Evolutionary conservation across 2,329 filamentous ascomycete species (phyloP).

Genomic region (Colletotrichum sp.): DNA sequence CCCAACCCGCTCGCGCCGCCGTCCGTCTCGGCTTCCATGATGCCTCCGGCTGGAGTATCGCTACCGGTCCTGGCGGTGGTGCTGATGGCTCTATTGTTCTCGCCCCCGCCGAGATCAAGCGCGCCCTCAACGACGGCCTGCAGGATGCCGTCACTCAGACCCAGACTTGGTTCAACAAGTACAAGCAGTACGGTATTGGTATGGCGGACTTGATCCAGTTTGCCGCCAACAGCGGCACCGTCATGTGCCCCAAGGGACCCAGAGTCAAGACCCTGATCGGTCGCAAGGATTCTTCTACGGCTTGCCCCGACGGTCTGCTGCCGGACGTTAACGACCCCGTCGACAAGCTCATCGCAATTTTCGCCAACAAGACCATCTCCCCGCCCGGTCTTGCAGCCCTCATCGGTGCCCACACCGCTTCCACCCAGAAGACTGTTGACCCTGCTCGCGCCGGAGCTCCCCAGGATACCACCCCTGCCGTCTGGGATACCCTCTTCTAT

Average conservation of each 20-base stretch:
- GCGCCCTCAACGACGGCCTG: conserved; percentile 51
- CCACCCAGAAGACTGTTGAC: conserved; percentile 52
- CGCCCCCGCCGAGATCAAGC: conserved; percentile 35
- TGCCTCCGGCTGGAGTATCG: conserved; percentile 47
- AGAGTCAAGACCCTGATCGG: conserved; percentile 56
- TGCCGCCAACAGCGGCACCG: conserved; percentile 53
- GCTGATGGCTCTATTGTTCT: conserved; percentile 52
- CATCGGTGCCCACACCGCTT: conserved; percentile 58
- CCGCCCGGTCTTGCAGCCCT: conserved; percentile 56
- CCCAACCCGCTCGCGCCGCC: conserved; percentile 45
- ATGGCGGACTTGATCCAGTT: conserved; percentile 63
- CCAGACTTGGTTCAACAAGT: conserved; percentile 44
- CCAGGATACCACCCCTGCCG: conserved; percentile 56
- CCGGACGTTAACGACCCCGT: conserved; percentile 47
- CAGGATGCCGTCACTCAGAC: conserved; percentile 45
- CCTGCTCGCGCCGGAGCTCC: conserved; percentile 43
- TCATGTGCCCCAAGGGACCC: conserved; percentile 51
- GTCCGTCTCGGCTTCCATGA: conserved; percentile 56
- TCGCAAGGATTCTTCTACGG: conserved; percentile 46
- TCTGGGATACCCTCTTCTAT: conserved; percentile 60
- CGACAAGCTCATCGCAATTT: conserved; percentile 51
- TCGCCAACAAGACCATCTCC: conserved; percentile 58
- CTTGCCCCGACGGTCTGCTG: conserved; percentile 45
- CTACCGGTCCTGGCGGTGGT: conserved; percentile 39
- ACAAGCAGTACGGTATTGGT: conserved; percentile 43